Evolutionary conservation across 306 rosid species (phyloP).

Genomic region (Quillaja saponaria): DNA sequence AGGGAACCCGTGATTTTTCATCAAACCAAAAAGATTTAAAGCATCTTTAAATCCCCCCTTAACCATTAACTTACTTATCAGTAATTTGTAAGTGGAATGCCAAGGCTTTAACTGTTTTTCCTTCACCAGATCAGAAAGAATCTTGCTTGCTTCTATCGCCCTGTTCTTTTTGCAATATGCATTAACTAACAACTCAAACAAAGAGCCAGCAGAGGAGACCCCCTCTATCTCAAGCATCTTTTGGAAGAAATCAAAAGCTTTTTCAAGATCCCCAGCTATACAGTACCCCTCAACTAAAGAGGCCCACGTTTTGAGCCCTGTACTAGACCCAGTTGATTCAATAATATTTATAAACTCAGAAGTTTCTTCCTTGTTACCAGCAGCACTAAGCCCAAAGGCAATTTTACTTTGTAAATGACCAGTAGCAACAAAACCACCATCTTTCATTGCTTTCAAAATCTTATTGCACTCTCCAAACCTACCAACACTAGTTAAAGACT

Average conservation of each 20-base stretch:
- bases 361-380: conserved; percentile 57
- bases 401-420: conserved; percentile 43
- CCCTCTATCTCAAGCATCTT: conserved; percentile 65
- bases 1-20: conserved; percentile 69
- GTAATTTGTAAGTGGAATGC: conserved; percentile 65
- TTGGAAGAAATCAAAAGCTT: conserved; percentile 55
- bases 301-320: conserved; percentile 51
- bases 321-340: conserved; percentile 45
- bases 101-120: conserved; percentile 55
- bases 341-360: conserved; percentile 45
- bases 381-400: conserved; percentile 48
- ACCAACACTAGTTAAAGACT: conserved; percentile 62
- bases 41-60: conserved; percentile 65
- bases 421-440: conserved; percentile 51
- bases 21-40: conserved; percentile 56
- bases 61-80: conserved; percentile 54
- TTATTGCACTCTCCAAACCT: conserved; percentile 47
- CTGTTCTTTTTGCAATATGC: conserved; percentile 57
- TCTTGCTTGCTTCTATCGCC: conserved; percentile 57
- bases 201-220: conserved; percentile 33
- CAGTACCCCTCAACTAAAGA: conserved; percentile 63
- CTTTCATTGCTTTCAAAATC: conserved; percentile 71
- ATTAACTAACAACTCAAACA: conserved; percentile 51
- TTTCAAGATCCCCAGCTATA: conserved; percentile 54
- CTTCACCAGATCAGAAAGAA: conserved; percentile 46